Evolutionary conservation across 1,284 basidiomycete genomes (phyloP), one percentile per base, ranked within the genome.

Genomic region (Chalciporus sp.): DNA sequence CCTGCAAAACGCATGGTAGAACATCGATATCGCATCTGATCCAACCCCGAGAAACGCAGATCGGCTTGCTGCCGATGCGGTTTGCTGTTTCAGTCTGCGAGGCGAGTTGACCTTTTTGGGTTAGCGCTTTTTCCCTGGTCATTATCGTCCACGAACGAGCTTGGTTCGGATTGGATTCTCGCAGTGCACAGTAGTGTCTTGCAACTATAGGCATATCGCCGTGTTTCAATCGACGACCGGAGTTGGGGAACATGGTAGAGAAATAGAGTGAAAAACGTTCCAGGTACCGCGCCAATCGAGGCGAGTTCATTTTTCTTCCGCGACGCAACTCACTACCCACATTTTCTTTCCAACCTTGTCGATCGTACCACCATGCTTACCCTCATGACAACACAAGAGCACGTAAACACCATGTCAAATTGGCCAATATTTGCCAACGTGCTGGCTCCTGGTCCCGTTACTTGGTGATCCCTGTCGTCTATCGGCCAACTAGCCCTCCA

Each of bases 381-480:
- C 44, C 51, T 52, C 39, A 39, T n/a, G 8, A 37, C 53, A 27
- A 46, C 35, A 44, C 5, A 46, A 40, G 7, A 2, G 4, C 42
- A 31, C 23, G n/a, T 1, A 17, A 20, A 11, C 39, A 17, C 40
- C 10, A 52, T 31, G 16, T 28, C 19, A 39, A 9, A 14, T 44
- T 20, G 29, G 46, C 47, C 50, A n/a, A 20, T 6, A 10, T 27
- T 50, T 49, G 28, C 39, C 58, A 63, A 63, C 23, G 14, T 8
- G 11, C 27, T 35, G 39, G 42, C 28, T n/a, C 35, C 23, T 42
- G 45, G 31, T 11, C 14, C 40, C 29, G 16, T 52, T 43, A 59
- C 45, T 42, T 26, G 49, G 47, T 3, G 14, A 29, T 7, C n/a
- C 26, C 23, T 23, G 23, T 44, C 27, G 27, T 44, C 12, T 9